These are phyloP conservation scores for Lavandula angustifolia DNA, from an alignment of 257 asterid species.

Conservation along the genomic window DNA sequence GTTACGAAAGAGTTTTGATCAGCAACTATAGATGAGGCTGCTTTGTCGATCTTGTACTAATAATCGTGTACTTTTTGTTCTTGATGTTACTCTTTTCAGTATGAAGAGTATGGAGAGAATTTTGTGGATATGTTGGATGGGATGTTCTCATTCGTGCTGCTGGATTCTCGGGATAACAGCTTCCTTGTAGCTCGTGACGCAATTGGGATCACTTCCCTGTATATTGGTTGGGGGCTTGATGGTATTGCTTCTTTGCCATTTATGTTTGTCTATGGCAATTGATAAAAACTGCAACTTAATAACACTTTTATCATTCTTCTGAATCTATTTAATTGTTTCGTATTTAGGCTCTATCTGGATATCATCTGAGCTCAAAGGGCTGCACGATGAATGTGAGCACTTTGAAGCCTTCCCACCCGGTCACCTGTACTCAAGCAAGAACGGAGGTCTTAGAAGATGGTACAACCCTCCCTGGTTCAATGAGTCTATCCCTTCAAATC, in stretches of 20 bases:
- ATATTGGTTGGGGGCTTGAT: slow-evolving; percentile 97
- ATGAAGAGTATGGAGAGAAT: slow-evolving; percentile 86
- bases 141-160: slow-evolving; percentile 87
- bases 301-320: background rate
- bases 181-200: slow-evolving; percentile 94
- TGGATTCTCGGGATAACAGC: slow-evolving; percentile 89
- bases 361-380: slow-evolving; percentile 85
- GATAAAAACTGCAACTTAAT: background rate
- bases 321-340: background rate
- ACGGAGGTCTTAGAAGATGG: slow-evolving; percentile 73
- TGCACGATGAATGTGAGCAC: slow-evolving; percentile 88
- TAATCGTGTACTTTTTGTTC: too few relatives aligned
- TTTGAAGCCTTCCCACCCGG: slow-evolving; percentile 95
- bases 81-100: slow-evolving; percentile 45
- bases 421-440: slow-evolving; percentile 86
- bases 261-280: background rate
- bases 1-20: background rate
- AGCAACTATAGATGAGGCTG: background rate
- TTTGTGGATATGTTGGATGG: slow-evolving; percentile 96
- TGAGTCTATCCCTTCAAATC: slow-evolving; percentile 79
- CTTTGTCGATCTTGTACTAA: slow-evolving; percentile 15
- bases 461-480: slow-evolving; percentile 90
- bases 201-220: slow-evolving; percentile 88
- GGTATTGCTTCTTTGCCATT: slow-evolving; percentile 47
- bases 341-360: slow-evolving; percentile 88